Evolutionary conservation across 495 filamentous ascomycete genomes (phyloP), one percentile per base, ranked within the genome.

Genomic region (Penicillium silybi): DNA sequence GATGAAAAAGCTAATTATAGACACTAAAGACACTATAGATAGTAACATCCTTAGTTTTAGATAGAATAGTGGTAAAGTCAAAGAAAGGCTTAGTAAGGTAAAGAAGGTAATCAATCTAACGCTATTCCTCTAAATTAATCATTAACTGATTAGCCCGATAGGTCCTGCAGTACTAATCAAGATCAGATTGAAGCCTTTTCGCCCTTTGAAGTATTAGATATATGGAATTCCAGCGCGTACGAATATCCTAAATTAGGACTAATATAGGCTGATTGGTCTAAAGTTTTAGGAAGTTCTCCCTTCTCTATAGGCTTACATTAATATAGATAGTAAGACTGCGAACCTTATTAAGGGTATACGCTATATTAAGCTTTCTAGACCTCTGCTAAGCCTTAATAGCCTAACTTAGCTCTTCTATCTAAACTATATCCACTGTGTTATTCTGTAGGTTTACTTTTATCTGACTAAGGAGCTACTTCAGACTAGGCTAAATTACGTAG

Each of bases 61-160:
- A n/a, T n/a, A n/a, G n/a, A n/a, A n/a, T n/a, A n/a, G n/a, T n/a
- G n/a, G n/a, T n/a, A 13, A 42, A 61, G 9, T 27, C 22, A 37
- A 55, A 58, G 46, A 62, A 65, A 0, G 37, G 51, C 8, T 54
- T 1, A 1, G 29, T 45, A 18, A 59, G 54, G 6, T 3, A 50
- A 17, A 58, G 56, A 11, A 59, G 40, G 50, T 66, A 66, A 22
- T 64, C 47, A 48, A 64, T 25, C 38, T 66, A 44, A 0, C 48
- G 35, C 54, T 25, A 66, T 45, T 61, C 50, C 16, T 63, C 48
- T 7, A 35, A 0, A 17, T 29, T 52, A 4, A 62, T 15, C 10
- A 25, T 17, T 7, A 61, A 37, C 4, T 63, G 4, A 4, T 8
- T 3, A 1, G 13, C 2, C 3, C 20, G 7, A 10, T 19, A 46